phyloP scores from a whole-genome alignment of 306 rosid genomes.

The Cyamopsis tetragonoloba region DNA sequence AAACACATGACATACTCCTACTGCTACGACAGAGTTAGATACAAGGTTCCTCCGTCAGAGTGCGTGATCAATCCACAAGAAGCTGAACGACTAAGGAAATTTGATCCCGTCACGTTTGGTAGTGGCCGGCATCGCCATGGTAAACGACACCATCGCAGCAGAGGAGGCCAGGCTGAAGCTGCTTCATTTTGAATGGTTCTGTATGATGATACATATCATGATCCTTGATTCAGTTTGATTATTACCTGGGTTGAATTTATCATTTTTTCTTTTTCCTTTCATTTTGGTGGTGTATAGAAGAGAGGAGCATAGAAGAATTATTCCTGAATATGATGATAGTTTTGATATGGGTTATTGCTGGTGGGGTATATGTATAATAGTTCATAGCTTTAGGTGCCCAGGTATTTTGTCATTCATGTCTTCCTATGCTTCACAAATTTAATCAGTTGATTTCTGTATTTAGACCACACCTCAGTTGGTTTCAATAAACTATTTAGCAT shows the following conservation, averaged over 20 bases:
- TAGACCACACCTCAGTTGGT: slow-evolving; percentile 44
- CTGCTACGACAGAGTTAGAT: slow-evolving; percentile 71
- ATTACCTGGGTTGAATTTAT: slow-evolving; percentile 36
- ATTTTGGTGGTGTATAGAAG: slow-evolving; percentile 46
- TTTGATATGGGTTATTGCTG: slow-evolving; percentile 43
- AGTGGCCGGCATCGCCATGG: slow-evolving; percentile 67
- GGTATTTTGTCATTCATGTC: slow-evolving; percentile 46
- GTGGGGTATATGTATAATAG: slow-evolving; percentile 78
- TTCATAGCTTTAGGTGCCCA: slow-evolving; percentile 47
- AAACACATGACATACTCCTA: slow-evolving; percentile 91
- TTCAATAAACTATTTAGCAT: slow-evolving; percentile 55
- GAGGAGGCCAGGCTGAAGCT: slow-evolving; percentile 36
- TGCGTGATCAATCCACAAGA: slow-evolving; percentile 67
- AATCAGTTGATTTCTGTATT: slow-evolving; percentile 54
- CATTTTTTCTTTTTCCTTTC: background rate
- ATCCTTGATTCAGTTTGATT: slow-evolving; percentile 24
- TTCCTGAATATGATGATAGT: slow-evolving; percentile 46
- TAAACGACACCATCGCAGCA: slow-evolving; percentile 56
- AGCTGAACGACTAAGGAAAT: slow-evolving; percentile 64
- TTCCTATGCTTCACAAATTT: slow-evolving; percentile 44
- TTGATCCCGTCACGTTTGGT: slow-evolving; percentile 86
- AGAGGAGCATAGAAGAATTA: slow-evolving; percentile 38
- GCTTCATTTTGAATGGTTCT: slow-evolving; percentile 39
- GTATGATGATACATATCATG: background rate
- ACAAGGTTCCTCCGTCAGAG: slow-evolving; percentile 62